Evolutionary conservation across 352 stramenopile genomes (phyloP).

Genomic region (Phytophthora sojae): DNA sequence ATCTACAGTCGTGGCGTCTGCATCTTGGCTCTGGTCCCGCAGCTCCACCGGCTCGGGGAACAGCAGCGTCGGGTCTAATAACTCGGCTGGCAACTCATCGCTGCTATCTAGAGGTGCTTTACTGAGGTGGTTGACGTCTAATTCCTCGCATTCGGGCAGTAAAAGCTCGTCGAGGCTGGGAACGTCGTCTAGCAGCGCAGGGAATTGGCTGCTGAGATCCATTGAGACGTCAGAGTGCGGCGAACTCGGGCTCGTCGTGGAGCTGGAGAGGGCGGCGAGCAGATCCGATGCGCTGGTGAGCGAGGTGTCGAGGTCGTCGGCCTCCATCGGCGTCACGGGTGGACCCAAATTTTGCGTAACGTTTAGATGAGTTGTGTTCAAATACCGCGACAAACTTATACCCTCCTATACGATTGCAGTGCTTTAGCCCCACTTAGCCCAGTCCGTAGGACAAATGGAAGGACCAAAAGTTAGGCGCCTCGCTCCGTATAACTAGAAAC

Average conservation of each 20-base stretch:
- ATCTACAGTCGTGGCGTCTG: background rate
- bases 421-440: too few relatives aligned
- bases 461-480: too few relatives aligned
- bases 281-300: background rate
- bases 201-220: background rate
- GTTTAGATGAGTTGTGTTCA: too few relatives aligned
- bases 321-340: background rate
- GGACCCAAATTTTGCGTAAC: too few relatives aligned
- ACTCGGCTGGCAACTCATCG: constrained; percentile 1
- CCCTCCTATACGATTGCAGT: too few relatives aligned
- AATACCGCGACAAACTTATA: too few relatives aligned
- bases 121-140: background rate
- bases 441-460: too few relatives aligned
- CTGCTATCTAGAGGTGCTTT: background rate
- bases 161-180: constrained; percentile 33
- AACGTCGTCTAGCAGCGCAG: constrained; percentile 3
- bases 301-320: background rate
- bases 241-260: background rate
- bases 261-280: background rate
- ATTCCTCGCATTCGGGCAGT: constrained; percentile 15
- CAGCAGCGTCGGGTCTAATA: constrained; percentile 15
- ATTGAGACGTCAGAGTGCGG: background rate
- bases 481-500: too few relatives aligned
- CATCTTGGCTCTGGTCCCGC: background rate
- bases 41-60: constrained; percentile 25